phyloP scores from a whole-genome alignment of 2,329 filamentous ascomycete species.

The Taxawa tesnikishii region DNA sequence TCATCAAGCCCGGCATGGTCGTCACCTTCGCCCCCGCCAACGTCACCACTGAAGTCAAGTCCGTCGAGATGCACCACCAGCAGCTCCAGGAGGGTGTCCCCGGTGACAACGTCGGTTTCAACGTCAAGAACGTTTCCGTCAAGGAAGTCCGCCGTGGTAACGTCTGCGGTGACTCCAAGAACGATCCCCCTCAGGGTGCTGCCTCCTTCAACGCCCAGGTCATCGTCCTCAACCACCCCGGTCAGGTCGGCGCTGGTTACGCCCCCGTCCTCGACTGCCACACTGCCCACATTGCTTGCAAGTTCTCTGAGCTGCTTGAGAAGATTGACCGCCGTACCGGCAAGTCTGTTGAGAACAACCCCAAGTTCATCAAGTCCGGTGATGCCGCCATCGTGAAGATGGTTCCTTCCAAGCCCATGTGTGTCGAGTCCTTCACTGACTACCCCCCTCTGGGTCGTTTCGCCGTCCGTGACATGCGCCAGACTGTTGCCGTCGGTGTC shows the following conservation, averaged over 20 bases:
- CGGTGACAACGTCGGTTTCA: slow-evolving; percentile 99
- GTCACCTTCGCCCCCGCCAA: slow-evolving; percentile 97
- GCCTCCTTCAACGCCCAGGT: slow-evolving; percentile 99
- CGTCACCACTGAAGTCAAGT: slow-evolving; percentile 99
- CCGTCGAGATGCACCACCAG: slow-evolving; percentile 99
- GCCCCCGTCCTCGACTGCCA: slow-evolving; percentile 99
- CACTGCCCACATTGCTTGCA: slow-evolving; percentile 99
- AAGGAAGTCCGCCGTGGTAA: slow-evolving; percentile 99
- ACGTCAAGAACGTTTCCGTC: slow-evolving; percentile 99
- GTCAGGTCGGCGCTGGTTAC: slow-evolving; percentile 98
- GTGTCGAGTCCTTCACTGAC: slow-evolving; percentile 99
- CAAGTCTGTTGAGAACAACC: slow-evolving; percentile 80
- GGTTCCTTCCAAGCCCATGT: slow-evolving; percentile 99
- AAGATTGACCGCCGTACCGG: slow-evolving; percentile 99
- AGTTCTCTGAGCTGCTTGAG: slow-evolving; percentile 98
- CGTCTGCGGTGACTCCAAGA: slow-evolving; percentile 99
- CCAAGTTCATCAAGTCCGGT: slow-evolving; percentile 99
- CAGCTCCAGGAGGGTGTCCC: slow-evolving; percentile 90
- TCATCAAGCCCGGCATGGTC: slow-evolving; percentile 81
- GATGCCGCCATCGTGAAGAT: slow-evolving; percentile 99
- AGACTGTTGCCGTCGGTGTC: slow-evolving; percentile 75
- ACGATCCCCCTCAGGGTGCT: slow-evolving; percentile 81
- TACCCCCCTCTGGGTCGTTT: slow-evolving; percentile 99
- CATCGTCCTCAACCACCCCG: slow-evolving; percentile 99
- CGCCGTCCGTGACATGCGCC: slow-evolving; percentile 94